Conservation (phyloP, 148 eudicot species). For the Rhododendron williamsianum region DNA sequence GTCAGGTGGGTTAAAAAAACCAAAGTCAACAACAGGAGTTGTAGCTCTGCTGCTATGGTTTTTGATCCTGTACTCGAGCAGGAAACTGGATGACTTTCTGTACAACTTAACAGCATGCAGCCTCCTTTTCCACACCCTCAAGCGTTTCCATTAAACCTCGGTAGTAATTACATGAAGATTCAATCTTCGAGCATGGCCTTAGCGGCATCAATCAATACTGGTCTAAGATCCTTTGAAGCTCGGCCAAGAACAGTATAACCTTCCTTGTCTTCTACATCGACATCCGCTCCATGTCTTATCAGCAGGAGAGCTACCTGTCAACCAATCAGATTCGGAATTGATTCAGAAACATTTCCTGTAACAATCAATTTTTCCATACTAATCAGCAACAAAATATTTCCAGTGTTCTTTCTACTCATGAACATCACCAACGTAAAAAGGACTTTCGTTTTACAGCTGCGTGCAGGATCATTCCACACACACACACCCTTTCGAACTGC, state of each 20-base stretch:
- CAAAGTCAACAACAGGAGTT: background rate
- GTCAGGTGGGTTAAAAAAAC: background rate
- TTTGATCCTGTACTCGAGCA: background rate
- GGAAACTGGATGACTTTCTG: background rate
- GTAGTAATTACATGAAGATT: background rate
- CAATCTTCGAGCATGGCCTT: conserved; percentile 88
- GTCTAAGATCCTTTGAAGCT: conserved; percentile 64
- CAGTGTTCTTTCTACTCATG: background rate
- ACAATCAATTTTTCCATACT: background rate
- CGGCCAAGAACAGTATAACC: conserved; percentile 90
- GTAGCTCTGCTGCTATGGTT: background rate
- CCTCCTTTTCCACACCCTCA: background rate
- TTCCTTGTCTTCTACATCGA: conserved; percentile 88
- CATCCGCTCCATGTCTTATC: conserved; percentile 93
- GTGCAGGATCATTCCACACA: too few species aligned
- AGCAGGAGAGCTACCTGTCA: conserved; percentile 78
- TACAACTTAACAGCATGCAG: background rate
- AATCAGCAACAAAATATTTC: background rate
- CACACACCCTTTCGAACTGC: too few species aligned
- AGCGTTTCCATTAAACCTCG: background rate
- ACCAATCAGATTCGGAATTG: background rate
- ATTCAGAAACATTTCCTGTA: background rate
- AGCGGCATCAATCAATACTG: conserved; percentile 70
- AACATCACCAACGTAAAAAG: background rate
- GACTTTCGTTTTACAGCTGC: background rate